Evolutionary conservation across 768 basidiomycete species (phyloP), one percentile per base, ranked within the genome.

Genomic region (Tulasnella sp.): DNA sequence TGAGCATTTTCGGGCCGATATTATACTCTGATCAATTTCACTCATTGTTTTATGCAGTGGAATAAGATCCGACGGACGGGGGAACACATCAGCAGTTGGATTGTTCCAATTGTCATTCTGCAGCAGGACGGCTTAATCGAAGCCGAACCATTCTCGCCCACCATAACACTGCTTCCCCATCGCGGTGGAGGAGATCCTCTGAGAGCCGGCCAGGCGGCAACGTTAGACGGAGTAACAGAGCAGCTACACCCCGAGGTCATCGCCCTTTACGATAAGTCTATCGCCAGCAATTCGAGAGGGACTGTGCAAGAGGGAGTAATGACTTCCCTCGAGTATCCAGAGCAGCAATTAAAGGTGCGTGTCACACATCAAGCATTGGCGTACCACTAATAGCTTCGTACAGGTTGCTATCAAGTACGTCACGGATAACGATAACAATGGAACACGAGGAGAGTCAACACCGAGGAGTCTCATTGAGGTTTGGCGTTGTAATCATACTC

Each of bases 401-500:
- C 31, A 64, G 60, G 60, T 64, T 12, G 60, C 60, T 11, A 64
- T 64, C 31, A 64, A 64, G 24, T 64, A 64, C 31, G 12, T 64
- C 16, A 28, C 31, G 60, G 60, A 64, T 28, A 31, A 64, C 60
- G 14, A 64, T 28, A 64, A 64, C n/a, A 28, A 3, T 2, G 60
- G 60, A 9, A 8, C 7, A 12, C 22, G 12, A n/a, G 60, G 60
- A 8, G 60, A 64, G 24, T 64, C 60, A 31, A 28, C 60, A 24
- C 60, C 60, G 9, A 64, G 60, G n/a, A 64, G 60, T 64, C 60
- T 64, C 24, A 24, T 64, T 31, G 60, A 64, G 60, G 60, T 64
- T 16, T 24, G n/a, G 1, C 11, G 31, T 31, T 16, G 2, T 3
- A 64, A 31, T 1, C n/a, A 12, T 0, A 31, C 8, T 28, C 37